These are phyloP conservation scores for Claviceps humidiphila DNA, from an alignment of 2,329 filamentous ascomycete genomes.

Conservation along the genomic window DNA sequence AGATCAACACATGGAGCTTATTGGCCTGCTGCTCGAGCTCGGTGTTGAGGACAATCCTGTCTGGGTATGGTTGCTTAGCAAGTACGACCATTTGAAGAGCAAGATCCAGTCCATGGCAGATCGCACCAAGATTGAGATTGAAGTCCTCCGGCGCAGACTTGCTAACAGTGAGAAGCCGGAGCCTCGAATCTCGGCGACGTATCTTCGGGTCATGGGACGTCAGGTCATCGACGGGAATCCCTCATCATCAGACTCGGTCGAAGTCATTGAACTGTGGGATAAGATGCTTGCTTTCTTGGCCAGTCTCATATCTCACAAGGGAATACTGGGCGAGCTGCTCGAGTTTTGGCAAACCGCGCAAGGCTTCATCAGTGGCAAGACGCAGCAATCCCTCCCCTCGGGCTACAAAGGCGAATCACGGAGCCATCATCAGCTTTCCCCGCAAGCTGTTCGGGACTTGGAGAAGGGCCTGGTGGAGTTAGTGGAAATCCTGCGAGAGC, in stretches of 20 bases:
- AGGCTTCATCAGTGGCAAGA: constrained; percentile 76
- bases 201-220: constrained; percentile 61
- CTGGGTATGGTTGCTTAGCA: constrained; percentile 86
- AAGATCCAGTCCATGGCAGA: constrained; percentile 73
- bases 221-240: constrained; percentile 49
- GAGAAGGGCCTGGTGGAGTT: constrained; percentile 70
- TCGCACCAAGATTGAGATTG: constrained; percentile 80
- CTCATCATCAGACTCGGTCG: constrained; percentile 59
- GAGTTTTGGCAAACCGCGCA: constrained; percentile 92
- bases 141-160: constrained; percentile 72
- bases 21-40: constrained; percentile 76
- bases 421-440: constrained; percentile 66
- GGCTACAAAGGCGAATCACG: constrained; percentile 74
- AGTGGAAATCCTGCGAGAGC: constrained; percentile 70
- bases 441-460: constrained; percentile 56
- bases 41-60: constrained; percentile 94
- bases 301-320: constrained; percentile 61
- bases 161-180: constrained; percentile 61
- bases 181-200: constrained; percentile 54
- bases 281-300: constrained; percentile 64
- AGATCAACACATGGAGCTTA: constrained; percentile 82
- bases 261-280: constrained; percentile 87
- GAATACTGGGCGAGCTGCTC: constrained; percentile 75
- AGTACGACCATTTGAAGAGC: constrained; percentile 77
- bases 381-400: constrained; percentile 64